Base-by-base conservation (phyloP, 306 rosid species). In the Ziziphus jujuba region DNA sequence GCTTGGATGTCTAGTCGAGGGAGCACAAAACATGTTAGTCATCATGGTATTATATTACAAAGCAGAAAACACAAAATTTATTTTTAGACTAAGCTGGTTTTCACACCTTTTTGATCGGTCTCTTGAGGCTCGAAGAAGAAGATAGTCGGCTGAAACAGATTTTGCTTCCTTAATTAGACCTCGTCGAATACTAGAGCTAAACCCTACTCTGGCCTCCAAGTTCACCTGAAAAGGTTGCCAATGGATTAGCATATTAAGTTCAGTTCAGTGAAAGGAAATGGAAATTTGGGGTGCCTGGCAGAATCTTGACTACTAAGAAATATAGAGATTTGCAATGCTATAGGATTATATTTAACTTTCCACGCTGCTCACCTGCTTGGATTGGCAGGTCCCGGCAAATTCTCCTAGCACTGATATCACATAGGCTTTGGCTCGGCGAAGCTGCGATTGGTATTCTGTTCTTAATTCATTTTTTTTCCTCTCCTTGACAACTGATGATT, bases 321-420 rank as follows among this genome's bases (percentile, higher is more conserved):
- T 36, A 51, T 17, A 2, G 13, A 52, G 20, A 49, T 13, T 13
- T 15, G 8, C 16, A 49, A 6, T 36, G 43, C 43, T 6, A 36
- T 2, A 36, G 43, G 43, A 36, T 36, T 9, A 8, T 10, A 40
- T 12, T 8, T 40, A 8, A 19, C 55, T 47, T 68, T 51, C 45
- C 4, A 2, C 23, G 40, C 9, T 49, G 68, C 24, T 23, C 73
- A 90, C 98, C 91, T 88, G 96, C 61, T 86, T 90, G 36, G 86
- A 83, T 76, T 88, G 90, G 77, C 91, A 83, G 0, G 77, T 72
- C 15, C 76, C 45, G 48, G 97, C 83, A 21, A 90, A 93, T 79
- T 93, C 98, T 66, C 82, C 97, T 14, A 93, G 97, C 78, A 93
- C 74, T 20, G 97, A 93, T 84, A 93, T 90, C 52, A 90, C 95